A percentile compares a stretch with the other conserved stretches of the same genome.
Evolutionary conservation across 768 basidiomycete species (phyloP).

Genomic region (Mrakia frigida): DNA sequence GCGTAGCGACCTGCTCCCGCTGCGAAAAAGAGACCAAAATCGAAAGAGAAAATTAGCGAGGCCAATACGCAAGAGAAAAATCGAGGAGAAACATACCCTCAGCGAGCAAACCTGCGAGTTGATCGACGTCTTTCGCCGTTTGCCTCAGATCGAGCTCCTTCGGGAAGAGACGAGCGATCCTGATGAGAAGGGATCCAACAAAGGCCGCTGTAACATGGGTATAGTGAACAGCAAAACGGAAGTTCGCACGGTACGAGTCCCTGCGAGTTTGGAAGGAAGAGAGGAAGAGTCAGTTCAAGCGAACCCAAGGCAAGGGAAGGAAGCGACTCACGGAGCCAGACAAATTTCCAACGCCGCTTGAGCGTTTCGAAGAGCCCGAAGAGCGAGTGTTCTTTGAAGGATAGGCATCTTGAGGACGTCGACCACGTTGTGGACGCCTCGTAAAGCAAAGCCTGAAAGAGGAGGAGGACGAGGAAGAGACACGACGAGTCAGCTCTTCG

Average conservation of each 20-base stretch:
- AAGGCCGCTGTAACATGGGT: conserved; percentile 75
- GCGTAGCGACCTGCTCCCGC: conserved; percentile 93
- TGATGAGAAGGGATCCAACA: conserved; percentile 79
- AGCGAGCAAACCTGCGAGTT: conserved; percentile 66
- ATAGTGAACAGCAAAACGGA: conserved; percentile 16
- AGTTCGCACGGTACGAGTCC: conserved; percentile 9
- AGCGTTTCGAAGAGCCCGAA: conserved; percentile 79
- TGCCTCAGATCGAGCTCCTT: conserved; percentile 70
- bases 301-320: neutral
- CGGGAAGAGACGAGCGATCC: conserved; percentile 80
- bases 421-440: conserved; percentile 66
- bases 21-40: conserved; percentile 40
- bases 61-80: too few relatives aligned
- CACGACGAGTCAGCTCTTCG: neutral
- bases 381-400: conserved; percentile 69
- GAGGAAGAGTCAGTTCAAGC: too few relatives aligned
- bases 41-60: conserved; percentile 18
- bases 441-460: conserved; percentile 32
- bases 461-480: neutral
- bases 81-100: conserved; percentile 56
- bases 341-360: conserved; percentile 75
- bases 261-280: neutral
- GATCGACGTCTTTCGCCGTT: conserved; percentile 71
- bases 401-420: conserved; percentile 78
- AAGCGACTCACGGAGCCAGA: conserved; percentile 46